Evolutionary conservation across 1,139 yeast species (phyloP).

Genomic region (Kurtzmaniella quercitrusa): DNA sequence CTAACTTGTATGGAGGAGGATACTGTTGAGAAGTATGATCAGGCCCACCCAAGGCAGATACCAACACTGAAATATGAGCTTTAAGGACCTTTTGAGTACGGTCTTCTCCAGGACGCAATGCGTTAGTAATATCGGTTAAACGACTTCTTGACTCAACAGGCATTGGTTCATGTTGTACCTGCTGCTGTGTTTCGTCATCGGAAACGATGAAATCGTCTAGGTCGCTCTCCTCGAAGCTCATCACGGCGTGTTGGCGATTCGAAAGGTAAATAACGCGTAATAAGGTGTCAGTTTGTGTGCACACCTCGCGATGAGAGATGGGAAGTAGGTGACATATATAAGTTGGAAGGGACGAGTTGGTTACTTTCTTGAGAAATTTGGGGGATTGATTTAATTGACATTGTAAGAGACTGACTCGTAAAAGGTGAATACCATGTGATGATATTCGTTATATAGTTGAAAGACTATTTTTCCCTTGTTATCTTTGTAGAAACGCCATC

Average conservation of each 20-base stretch:
- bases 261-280: constrained; percentile 1
- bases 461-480: no score
- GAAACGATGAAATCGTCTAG: constrained; percentile 20
- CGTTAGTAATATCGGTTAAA: constrained; percentile 24
- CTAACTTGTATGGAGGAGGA: constrained; percentile 65
- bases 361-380: not conserved
- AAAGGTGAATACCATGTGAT: no score
- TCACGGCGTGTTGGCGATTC: not conserved
- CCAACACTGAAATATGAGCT: constrained; percentile 68
- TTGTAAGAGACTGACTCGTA: no score
- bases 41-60: constrained; percentile 79
- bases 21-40: constrained; percentile 48
- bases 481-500: no score
- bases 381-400: no score
- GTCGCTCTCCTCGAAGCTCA: constrained; percentile 4
- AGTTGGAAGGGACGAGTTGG: not conserved
- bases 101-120: constrained; percentile 34
- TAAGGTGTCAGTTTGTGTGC: not conserved
- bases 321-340: not conserved
- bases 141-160: constrained; percentile 14
- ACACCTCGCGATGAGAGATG: not conserved
- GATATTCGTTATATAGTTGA: no score
- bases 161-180: constrained; percentile 4
- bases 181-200: constrained; percentile 14
- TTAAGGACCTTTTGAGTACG: constrained; percentile 45